These are phyloP conservation scores for Scheffersomyces titani DNA, from an alignment of 1,139 yeast species.

Conservation along the genomic window DNA sequence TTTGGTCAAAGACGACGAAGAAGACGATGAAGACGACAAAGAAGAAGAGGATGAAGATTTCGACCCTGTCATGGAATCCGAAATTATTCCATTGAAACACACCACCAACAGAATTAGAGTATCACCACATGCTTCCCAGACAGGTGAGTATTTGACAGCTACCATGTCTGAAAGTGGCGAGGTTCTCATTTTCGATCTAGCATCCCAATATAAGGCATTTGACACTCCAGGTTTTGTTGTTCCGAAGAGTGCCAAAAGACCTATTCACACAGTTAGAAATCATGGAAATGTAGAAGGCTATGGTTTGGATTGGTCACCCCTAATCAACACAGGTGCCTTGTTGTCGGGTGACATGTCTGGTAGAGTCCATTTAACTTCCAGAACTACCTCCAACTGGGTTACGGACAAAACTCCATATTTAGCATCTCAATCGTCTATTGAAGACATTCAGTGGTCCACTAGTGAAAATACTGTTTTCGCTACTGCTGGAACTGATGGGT, in stretches of 20 bases:
- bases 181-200: constrained; percentile 78
- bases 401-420: constrained; percentile 83
- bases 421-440: constrained; percentile 76
- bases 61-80: constrained; percentile 89
- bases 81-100: constrained; percentile 69
- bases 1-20: constrained; percentile 74
- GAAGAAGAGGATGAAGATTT: constrained; percentile 64
- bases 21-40: constrained; percentile 68
- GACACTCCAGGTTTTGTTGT: constrained; percentile 84
- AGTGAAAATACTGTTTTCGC: constrained; percentile 93
- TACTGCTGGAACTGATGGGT: constrained; percentile 89
- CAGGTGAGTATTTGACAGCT: constrained; percentile 86
- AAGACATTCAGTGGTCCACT: constrained; percentile 96
- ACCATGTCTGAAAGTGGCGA: constrained; percentile 91
- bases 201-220: constrained; percentile 78
- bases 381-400: constrained; percentile 76
- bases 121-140: constrained; percentile 72
- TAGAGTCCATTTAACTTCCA: constrained; percentile 71
- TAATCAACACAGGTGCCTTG: constrained; percentile 75
- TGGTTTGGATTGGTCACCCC: constrained; percentile 96
- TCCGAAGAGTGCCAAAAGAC: constrained; percentile 76
- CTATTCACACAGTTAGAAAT: constrained; percentile 76
- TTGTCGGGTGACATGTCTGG: constrained; percentile 91
- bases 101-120: constrained; percentile 91
- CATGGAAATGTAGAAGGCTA: constrained; percentile 98